Base-by-base conservation (phyloP, 768 basidiomycete species). In the Cystoderma amianthinum region DNA sequence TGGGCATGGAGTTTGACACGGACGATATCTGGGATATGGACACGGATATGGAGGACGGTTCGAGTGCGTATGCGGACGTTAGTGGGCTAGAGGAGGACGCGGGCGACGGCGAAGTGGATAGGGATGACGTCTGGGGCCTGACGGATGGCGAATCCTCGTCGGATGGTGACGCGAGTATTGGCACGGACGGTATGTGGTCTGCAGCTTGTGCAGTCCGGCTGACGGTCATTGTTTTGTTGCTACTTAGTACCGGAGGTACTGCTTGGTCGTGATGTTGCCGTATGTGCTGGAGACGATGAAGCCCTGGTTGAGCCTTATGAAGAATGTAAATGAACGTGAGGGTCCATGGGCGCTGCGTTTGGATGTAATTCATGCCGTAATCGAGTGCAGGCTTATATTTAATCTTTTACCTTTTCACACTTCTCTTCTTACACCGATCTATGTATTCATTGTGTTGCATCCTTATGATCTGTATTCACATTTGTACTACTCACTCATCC, bases 111-210 rank as follows among this genome's bases (percentile, higher is more conserved):
- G 50, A 48, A 4, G 32, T 43, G 23, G 56, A 51, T 25, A 5
- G 48, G n/a, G 53, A 55, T 11, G 57, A 56, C 13, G 48, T 67
- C 35, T 67, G 66, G 58, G 65, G 60, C n/a, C 58, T 65, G 32
- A 69, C 66, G 25, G 71, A 74, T 38, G 64, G 51, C 32, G 49
- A 57, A 44, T 55, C 53, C 7, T 58, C 51, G 19, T 54, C 50
- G 12, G 56, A 58, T 30, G 48, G 48, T 16, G 56, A 43, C 17
- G 38, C 39, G 20, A 44, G 44, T n/a, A 48, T 47, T 22, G 51
- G 48, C 9, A 46, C 43, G 12, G 47, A 36, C 20, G 51, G 56
- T 56, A 47, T 37, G 51, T 56, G 33, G 24, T 30, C 12, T 28
- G 39, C 18, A 18, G 18, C 30, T 18, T 23, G 43, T 7, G 30